Base-by-base conservation (phyloP, 805 yeast genomes). In the Candida nonsorbophila region DNA sequence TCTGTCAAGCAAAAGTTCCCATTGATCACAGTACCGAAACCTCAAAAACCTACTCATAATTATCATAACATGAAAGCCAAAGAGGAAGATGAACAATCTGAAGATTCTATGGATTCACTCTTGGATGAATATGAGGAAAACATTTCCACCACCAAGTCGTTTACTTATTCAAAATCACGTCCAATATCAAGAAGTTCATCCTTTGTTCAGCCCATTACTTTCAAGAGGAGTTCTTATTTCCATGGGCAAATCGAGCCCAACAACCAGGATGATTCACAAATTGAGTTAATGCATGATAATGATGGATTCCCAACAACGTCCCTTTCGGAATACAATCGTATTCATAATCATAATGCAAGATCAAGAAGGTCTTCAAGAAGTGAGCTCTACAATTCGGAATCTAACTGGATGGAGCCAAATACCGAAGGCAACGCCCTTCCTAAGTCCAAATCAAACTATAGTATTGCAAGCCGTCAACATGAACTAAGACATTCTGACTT, bases 401-500 rank as follows among this genome's bases (percentile, higher is more conserved):
- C 67, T 12, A 66, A 62, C 32, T 72, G 78, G 77, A 70, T 72
- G 76, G 77, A 71, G 30, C 69, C 75, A 3, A 35, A 28, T 22
- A 22, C 24, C 21, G 13, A 16, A 7, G 6, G 40, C 4, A 34
- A 48, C 2, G 49, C 47, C 25, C 9, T 29, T 9, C 35, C 34
- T 8, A 14, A 36, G 20, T 39, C 55, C 7, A 37, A 53, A 35
- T 51, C 58, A 10, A 41, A 35, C 15, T 45, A 49, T 28, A 49
- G 53, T 31, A 36, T 55, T 22, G 32, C 40, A 20, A 42, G 47
- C 29, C 28, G 35, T 16, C 28, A 30, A 17, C 36, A 33, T 12
- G 14, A 6, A 6, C 14, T 17, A 16, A 24, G 24, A 12, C 38
- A 33, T 19, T 29, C 34, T 7, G 59, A 53, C 27, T 42, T 60